Evolutionary conservation across 2,329 filamentous ascomycete genomes (phyloP), one percentile per base, ranked within the genome.

Genomic region (Aspergillus fumigatus): DNA sequence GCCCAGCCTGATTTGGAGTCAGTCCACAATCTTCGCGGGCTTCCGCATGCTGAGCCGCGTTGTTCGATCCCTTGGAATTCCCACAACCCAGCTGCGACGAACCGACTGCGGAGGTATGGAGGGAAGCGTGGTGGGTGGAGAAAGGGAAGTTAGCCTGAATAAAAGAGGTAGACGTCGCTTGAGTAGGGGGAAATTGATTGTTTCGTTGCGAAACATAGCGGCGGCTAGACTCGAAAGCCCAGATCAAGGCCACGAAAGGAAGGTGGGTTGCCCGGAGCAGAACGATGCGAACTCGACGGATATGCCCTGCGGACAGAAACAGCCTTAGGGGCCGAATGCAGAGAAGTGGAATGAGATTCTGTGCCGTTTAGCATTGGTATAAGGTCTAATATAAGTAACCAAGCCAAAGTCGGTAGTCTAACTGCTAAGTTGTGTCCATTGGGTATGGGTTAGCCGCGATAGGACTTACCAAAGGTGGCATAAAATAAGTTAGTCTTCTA

Each of bases 281-380:
- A 45, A 84, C 66, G 58, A 87, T 86, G 49, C 83, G 80, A 55
- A 81, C 77, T 32, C 76, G 77, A 51, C 84, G 78, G 55, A 85
- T 73, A 54, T 75, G 71, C 60, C 81, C 81, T 47, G 82, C 77
- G n/a, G 82, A 77, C 41, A 86, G 59, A 51, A 84, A 72, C 53
- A 86, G 75, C 65, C 83, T 76, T 62, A 86, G 73, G 27, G 84
- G 84, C 52, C 84, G 80, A 58, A 85, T 76, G 61, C 75, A 73
- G 26, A 83, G 68, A 43, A 86, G 74, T 21, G 83, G 80, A 52
- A 86, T 79, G 51, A 86, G 75, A 64, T 86, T 86, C 82, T 84
- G 62, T 56, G 27, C 25, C 38, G 40, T 50, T 47, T 43, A 58
- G 40, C 27, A 27, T 25, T 21, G 21, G 11, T 21, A 35, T 35